A percentile compares a stretch with the other conserved stretches of the same genome.
Evolutionary conservation across 441 rosid genomes (phyloP).

Genomic region (Pelargonium australe): DNA sequence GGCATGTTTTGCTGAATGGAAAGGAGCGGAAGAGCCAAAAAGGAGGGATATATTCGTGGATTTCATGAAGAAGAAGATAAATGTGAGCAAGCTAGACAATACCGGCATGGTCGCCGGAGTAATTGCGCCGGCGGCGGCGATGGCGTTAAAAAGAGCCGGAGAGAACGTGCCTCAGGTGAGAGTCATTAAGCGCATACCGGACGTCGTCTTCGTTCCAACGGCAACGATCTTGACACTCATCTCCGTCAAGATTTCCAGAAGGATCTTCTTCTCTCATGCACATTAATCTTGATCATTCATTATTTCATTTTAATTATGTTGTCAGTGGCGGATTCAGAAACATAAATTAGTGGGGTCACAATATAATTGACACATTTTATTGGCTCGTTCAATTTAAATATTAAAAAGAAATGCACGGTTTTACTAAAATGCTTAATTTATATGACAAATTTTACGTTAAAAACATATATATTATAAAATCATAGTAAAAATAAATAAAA

Average conservation of each 20-base stretch:
- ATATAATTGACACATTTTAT: no score
- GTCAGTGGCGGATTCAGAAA: no score
- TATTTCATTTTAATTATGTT: no score
- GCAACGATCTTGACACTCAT: constrained; percentile 56
- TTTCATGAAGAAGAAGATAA: constrained; percentile 37
- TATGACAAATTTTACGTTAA: no score
- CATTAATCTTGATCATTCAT: no score
- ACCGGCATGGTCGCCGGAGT: constrained; percentile 50
- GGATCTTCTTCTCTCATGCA: constrained; percentile 25
- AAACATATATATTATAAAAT: no score
- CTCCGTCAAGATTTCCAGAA: constrained; percentile 60
- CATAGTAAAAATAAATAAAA: no score
- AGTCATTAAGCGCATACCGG: constrained; percentile 57
- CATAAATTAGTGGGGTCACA: no score
- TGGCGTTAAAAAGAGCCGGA: constrained; percentile 81
- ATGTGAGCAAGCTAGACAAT: constrained; percentile 50
- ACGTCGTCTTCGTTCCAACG: constrained; percentile 68
- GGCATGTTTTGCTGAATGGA: constrained; percentile 48
- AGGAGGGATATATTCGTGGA: constrained; percentile 36
- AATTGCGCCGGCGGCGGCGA: constrained; percentile 69
- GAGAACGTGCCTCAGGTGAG: constrained; percentile 67
- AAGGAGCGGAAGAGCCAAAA: constrained; percentile 12
- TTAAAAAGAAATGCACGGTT: no score
- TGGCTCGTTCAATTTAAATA: no score
- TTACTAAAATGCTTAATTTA: no score